A percentile compares a stretch with the other conserved stretches of the same genome.
phyloP scores from a whole-genome alignment of 2,329 filamentous ascomycete species.

The Pseudodiploospora longispora region DNA sequence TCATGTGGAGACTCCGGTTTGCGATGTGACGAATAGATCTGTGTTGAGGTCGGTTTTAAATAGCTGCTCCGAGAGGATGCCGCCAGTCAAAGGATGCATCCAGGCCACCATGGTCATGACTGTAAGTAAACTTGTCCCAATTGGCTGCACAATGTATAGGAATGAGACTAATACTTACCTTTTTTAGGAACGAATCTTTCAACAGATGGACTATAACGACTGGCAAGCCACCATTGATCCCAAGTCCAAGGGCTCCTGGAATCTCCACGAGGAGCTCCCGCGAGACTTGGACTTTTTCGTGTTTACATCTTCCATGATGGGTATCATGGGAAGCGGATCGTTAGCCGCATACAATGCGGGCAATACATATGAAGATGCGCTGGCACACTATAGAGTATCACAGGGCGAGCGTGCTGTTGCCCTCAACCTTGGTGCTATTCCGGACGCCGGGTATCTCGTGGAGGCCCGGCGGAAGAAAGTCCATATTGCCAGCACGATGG shows the following conservation, averaged over 20 bases:
- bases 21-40: conserved; percentile 9
- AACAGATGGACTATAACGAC: conserved; percentile 17
- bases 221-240: conserved; percentile 19
- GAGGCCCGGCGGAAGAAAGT: too few relatives aligned
- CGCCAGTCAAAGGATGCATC: conserved; percentile 18
- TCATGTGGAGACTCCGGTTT: conserved; percentile 7
- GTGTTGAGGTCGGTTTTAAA: conserved; percentile 4
- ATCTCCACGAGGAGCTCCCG: conserved; percentile 18
- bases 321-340: conserved; percentile 22
- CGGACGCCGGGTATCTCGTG: too few relatives aligned
- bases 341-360: conserved; percentile 33
- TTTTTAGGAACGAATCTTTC: conserved; percentile 21
- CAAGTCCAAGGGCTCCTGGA: conserved; percentile 25
- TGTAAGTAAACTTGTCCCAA: too few relatives aligned
- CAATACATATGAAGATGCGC: conserved; percentile 21
- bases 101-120: conserved; percentile 17
- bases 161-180: too few relatives aligned
- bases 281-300: conserved; percentile 29
- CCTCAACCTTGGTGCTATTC: background rate
- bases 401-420: background rate
- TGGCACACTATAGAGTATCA: conserved; percentile 11
- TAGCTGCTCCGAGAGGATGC: conserved; percentile 9
- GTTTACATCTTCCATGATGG: conserved; percentile 25
- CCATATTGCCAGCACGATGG: too few relatives aligned
- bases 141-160: too few relatives aligned